Evolutionary conservation across 2,329 filamentous ascomycete species (phyloP), one percentile per base, ranked within the genome.

Genomic region (Whalleya microplaca): DNA sequence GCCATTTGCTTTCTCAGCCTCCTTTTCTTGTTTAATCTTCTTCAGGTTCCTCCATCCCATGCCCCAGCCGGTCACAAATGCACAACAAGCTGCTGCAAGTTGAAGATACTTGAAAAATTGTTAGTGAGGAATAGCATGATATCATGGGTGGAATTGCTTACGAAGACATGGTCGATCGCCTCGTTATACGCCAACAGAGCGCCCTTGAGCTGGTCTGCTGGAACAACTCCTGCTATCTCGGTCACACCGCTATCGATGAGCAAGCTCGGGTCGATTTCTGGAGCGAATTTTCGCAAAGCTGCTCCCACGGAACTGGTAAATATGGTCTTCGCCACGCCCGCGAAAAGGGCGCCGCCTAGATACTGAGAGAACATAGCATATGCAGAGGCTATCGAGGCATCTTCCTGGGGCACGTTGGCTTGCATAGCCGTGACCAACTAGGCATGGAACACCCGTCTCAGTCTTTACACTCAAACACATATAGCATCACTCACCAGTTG

Each of bases 271-370:
- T 78, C 67, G 18, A 80, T 63, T 1, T 64, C 68, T 0, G 73
- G 72, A 1, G 73, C 77, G 41, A 75, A 70, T 37, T 71, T 72
- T 0, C 73, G 72, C 1, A 84, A 70, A 42, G 78, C 68, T 8
- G 69, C 64, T 14, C 75, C 58, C 10, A 84, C 69, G 1, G 72
- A 76, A 51, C 81, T 81, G 40, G 75, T 74, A 64, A 85, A 84
- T 45, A 84, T 75, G 51, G 80, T 79, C 64, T 84, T 78, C 1
- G 78, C 79, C 21, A 84, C 73, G 0, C 74, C 74, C 29, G 83
- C 74, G 42, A 78, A 75, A 44, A 84, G 69, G 1, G 82, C 77
- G 2, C 79, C 79, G 14, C 81, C 80, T 0, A 84, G 71, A 2
- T 74, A 75, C 49, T 84, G 78, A 67, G 80, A 80, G 66, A 84